Conservation (phyloP, 176 grass and related monocot species). For the Aegilops sharonensis region DNA sequence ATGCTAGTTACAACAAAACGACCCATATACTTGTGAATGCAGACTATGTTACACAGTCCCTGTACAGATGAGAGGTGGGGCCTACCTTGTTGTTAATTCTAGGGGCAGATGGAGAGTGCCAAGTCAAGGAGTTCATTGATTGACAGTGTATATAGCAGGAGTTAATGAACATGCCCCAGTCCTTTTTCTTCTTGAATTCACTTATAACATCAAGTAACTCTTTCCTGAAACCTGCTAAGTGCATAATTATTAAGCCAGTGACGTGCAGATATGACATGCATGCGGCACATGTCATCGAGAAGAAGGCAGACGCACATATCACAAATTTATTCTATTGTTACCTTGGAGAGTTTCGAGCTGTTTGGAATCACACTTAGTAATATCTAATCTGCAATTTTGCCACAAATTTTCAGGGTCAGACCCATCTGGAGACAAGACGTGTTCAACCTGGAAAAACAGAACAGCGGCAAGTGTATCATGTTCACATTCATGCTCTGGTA, state of each 20-base stretch:
- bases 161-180: slow-evolving; percentile 77
- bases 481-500: slow-evolving; percentile 1
- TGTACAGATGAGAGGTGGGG: neutral
- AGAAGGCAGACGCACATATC: neutral
- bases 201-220: slow-evolving; percentile 50
- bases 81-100: slow-evolving; percentile 73
- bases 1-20: neutral
- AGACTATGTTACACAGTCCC: neutral
- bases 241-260: neutral
- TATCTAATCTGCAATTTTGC: slow-evolving; percentile 67
- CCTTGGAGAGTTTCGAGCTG: slow-evolving; percentile 71
- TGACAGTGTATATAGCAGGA: slow-evolving; percentile 83
- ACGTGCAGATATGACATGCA: neutral
- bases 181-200: slow-evolving; percentile 57
- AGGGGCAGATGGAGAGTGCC: slow-evolving; percentile 63
- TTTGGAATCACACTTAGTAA: slow-evolving; percentile 60
- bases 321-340: slow-evolving; percentile 26
- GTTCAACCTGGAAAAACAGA: slow-evolving; percentile 57
- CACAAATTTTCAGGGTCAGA: slow-evolving; percentile 61
- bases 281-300: neutral
- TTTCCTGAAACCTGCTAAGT: slow-evolving; percentile 63
- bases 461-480: neutral
- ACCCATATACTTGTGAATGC: neutral
- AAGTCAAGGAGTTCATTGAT: slow-evolving; percentile 51
- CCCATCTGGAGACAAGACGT: slow-evolving; percentile 65